Base-by-base conservation (phyloP, 73 alveolate species). In the Paramecium biaurelia region DNA sequence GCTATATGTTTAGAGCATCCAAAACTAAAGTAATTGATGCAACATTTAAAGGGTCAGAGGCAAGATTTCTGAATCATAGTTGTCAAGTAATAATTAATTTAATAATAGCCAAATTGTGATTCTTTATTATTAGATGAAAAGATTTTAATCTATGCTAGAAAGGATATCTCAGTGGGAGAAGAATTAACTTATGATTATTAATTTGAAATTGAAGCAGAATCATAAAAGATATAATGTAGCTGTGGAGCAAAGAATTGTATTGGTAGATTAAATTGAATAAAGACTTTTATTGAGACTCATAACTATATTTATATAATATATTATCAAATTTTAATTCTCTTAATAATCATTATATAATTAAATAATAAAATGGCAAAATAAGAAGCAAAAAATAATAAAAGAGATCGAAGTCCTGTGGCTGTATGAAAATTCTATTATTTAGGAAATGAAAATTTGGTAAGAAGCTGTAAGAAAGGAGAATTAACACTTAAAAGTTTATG, bases 181-280 rank as follows among this genome's bases (percentile, higher is more conserved):
- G 99, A 98, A 85, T 93, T 98, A 6, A 97, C 99, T 26, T 97
- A 98, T 92, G 97, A 97, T 92, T 98, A 97, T 92, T 95, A 96
- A 93, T 98, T 98, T 92, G 99, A 97, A 74, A 94, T 93, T 49
- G 99, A 98, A 92, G 97, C 98, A 56, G 99, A 72, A 38, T 35
- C 59, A 15, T 72, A 98, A 87, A 98, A 98, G 85, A 92, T 98
- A 30, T 96, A 93, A 70, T 98, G 99, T 82, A 92, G 95, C 79
- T 98, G 99, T 90, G 98, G 99, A 12, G 99, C 99, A 8, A 94
- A 96, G 45, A 97, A 97, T 93, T 97, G 99, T 85, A 85, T 95
- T 49, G 98, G 99, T 92, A 95, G 98, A 74, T 93, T 97, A 24
- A 97, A 97, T 93, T 97, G 97, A 95, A 20, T 63, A 63, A 11